Base-by-base conservation (phyloP, 2,329 filamentous ascomycete species). In the Sporothrix brunneoviolacea region DNA sequence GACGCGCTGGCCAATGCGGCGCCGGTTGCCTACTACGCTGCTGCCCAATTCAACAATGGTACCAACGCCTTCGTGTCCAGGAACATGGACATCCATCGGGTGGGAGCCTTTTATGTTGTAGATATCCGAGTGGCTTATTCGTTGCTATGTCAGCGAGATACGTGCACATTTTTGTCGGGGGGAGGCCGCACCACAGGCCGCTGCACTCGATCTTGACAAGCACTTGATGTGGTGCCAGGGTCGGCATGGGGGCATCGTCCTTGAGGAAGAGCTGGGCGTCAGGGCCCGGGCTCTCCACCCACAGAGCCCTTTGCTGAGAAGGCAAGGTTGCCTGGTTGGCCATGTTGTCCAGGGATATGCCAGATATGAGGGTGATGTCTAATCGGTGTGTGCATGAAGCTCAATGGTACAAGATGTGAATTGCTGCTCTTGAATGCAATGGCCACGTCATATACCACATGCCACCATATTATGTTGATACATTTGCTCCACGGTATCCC, bases 61-160 rank as follows among this genome's bases (percentile, higher is more conserved):
- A 3, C 51, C 51, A 10, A 53, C 32, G 5, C 51, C 51, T 30
- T 53, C 51, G 22, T 53, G 51, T 5, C 51, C 45, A 8, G 51
- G 13, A 15, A 53, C 39, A 19, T 53, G 9, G 35, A 50, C 51
- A 8, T n/a, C 37, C 45, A 53, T 53, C 21, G 45, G 51, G 16
- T 49, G 45, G 6, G 51, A 32, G 3, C 51, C 51, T 8, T 32
- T 35, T 32, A 53, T 53, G 24, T 53, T 53, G 46, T 53, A 50
- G 16, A 53, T 50, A 18, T 50, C 51, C 8, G 51, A 53, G 41
- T 53, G 46, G 32, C 51, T 53, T 16, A 35, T 22, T 22, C 8
- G 37, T 42, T 4, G 6, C 24, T 10, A 10, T 28, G 24, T 28
- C n/a, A n/a, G n/a, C n/a, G n/a, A n/a, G n/a, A n/a, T n/a, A n/a